Evolutionary conservation across 306 rosid species (phyloP).

Genomic region (Castanea mollissima): DNA sequence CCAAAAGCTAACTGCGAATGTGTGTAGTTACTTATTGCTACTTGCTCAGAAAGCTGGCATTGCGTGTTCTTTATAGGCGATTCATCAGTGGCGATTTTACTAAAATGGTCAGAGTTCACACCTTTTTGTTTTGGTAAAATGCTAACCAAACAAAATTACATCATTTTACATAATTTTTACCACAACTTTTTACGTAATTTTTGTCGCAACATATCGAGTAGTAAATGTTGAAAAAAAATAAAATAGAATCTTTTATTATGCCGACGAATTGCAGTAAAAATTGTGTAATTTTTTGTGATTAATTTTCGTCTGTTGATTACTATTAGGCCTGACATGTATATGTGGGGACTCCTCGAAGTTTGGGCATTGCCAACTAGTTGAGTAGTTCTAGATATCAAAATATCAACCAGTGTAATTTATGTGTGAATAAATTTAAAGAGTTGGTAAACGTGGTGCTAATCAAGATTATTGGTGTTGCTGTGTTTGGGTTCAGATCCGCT

Average conservation of each 20-base stretch:
- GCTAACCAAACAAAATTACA: too few relatives aligned
- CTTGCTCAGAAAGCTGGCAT: not conserved
- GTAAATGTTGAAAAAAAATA: too few relatives aligned
- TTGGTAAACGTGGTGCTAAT: not conserved
- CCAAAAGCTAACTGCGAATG: too few relatives aligned
- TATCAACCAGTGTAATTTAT: not conserved
- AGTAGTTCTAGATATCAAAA: too few relatives aligned
- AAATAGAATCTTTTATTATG: too few relatives aligned
- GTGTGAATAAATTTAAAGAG: not conserved
- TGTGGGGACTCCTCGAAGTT: not conserved
- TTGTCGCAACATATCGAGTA: too few relatives aligned
- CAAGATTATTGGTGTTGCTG: too few relatives aligned
- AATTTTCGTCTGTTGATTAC: not conserved
- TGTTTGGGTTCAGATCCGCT: too few relatives aligned
- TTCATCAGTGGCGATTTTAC: not conserved
- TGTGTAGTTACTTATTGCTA: too few relatives aligned
- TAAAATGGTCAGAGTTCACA: not conserved
- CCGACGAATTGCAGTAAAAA: rapidly evolving
- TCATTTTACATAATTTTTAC: too few relatives aligned
- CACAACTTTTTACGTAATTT: too few relatives aligned
- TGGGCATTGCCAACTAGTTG: not conserved
- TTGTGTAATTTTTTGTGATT: too few relatives aligned
- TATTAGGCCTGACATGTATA: not conserved
- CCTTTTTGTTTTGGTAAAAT: not conserved
- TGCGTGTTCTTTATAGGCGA: not conserved